Base-by-base conservation (phyloP, 306 rosid species). In the Lupinus albus region DNA sequence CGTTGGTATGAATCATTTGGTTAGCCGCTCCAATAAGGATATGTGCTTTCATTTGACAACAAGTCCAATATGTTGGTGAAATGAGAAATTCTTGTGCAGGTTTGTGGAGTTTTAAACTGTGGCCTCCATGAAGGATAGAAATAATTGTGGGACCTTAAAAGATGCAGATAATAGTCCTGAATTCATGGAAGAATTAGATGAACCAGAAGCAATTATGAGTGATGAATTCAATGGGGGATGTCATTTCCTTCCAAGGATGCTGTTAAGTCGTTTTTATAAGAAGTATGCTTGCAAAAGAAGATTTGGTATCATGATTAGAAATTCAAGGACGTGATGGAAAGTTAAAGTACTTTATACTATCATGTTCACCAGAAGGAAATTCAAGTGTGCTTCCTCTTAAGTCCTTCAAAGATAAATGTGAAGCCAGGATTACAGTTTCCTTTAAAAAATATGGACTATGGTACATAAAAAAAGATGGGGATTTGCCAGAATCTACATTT, bases 81-180 rank as follows among this genome's bases (percentile, higher is more conserved):
- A 49, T 49, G 55, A 49, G 55, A 49, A 49, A 49, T 18, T 11
- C 11, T 49, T 49, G 11, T 16, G 55, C 25, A 49, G 55, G 25
- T 49, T 49, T 16, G 8, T 49, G 55, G 13, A 7, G 53, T 14
- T 15, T 48, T 48, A 15, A 48, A 48, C 17, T 14, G 16, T 48
- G 20, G 53, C 38, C 53, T 48, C 15, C 53, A 48, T 48, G 53
- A 21, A 48, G 53, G 53, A 48, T 48, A 15, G 21, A 48, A 14
- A 48, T 48, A 48, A 48, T 48, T 9, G 21, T 48, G 30, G 30
- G 4, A 3, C 30, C 30, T 25, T 4, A 25, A 25, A 25, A 3
- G 55, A 49, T 16, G 28, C 1, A 49, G 10, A 15, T 49, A 49
- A 12, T 16, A 28, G 28, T 49, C 2, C 12, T 2, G 20, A 49